Conservation (phyloP, 192 early-diverging fungal species). For the Phlyctochytrium bullatum region DNA sequence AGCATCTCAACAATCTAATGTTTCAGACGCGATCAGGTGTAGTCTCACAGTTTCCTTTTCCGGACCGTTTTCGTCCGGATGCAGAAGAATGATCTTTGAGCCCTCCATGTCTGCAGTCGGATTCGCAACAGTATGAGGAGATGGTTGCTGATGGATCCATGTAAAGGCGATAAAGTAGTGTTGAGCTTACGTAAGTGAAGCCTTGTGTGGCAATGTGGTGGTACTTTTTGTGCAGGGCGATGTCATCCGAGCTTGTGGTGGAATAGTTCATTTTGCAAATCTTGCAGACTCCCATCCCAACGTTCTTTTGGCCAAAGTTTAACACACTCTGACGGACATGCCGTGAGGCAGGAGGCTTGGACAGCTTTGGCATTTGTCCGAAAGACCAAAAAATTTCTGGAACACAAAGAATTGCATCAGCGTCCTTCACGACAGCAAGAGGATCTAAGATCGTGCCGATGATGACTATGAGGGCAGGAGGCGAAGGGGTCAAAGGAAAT, state of each 20-base stretch:
- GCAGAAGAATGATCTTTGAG: background rate
- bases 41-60: too few relatives aligned
- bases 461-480: too few relatives aligned
- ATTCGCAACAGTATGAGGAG: background rate
- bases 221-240: background rate
- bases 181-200: background rate
- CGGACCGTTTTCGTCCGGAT: too few relatives aligned
- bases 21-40: too few relatives aligned
- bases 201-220: background rate
- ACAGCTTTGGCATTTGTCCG: too few relatives aligned
- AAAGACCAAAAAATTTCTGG: too few relatives aligned
- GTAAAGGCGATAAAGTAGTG: background rate
- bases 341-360: too few relatives aligned
- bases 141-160: background rate
- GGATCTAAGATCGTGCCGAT: too few relatives aligned
- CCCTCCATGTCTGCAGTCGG: background rate
- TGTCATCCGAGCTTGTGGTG: background rate
- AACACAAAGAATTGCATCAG: too few relatives aligned
- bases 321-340: background rate
- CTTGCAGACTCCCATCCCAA: background rate
- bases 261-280: background rate
- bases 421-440: too few relatives aligned
- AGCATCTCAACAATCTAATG: background rate
- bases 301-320: background rate
- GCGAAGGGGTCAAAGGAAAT: too few relatives aligned